Conservation (phyloP, 805 yeast species). For the Teunomyces cretensis region DNA sequence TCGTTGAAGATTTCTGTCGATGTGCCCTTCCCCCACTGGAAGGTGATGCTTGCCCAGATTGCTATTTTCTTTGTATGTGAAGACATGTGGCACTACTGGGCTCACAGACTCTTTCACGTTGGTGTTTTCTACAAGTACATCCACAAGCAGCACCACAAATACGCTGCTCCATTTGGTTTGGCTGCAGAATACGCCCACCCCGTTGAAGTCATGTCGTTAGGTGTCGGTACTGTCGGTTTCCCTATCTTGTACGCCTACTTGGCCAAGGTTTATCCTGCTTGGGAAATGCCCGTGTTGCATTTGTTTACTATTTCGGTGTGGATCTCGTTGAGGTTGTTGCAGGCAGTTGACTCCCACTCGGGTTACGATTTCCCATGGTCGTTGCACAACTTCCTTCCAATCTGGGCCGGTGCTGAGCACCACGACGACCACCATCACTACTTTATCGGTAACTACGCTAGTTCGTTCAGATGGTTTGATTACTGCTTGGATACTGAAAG, state of each 20-base stretch:
- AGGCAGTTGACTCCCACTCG: conserved; percentile 61
- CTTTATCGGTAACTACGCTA: conserved; percentile 59
- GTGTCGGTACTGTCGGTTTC: conserved; percentile 61
- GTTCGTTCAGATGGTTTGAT: conserved; percentile 62
- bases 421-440: conserved; percentile 62
- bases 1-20: conserved; percentile 47
- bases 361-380: conserved; percentile 67
- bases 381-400: conserved; percentile 53
- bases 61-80: conserved; percentile 52
- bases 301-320: conserved; percentile 54
- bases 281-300: conserved; percentile 39
- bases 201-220: conserved; percentile 54
- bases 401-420: conserved; percentile 68
- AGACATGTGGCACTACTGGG: conserved; percentile 63
- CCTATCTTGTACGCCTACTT: conserved; percentile 54
- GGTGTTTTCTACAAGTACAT: conserved; percentile 57
- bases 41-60: conserved; percentile 44
- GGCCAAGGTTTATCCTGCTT: conserved; percentile 29
- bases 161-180: conserved; percentile 63
- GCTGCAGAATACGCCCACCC: conserved; percentile 66
- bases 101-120: conserved; percentile 55
- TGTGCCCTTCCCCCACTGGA: conserved; percentile 53
- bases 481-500: conserved; percentile 52
- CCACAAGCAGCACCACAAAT: conserved; percentile 61
- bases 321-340: conserved; percentile 53